These are phyloP conservation scores for Physaria fendleri DNA, from an alignment of 345 rosid genomes.

Conservation along the genomic window DNA sequence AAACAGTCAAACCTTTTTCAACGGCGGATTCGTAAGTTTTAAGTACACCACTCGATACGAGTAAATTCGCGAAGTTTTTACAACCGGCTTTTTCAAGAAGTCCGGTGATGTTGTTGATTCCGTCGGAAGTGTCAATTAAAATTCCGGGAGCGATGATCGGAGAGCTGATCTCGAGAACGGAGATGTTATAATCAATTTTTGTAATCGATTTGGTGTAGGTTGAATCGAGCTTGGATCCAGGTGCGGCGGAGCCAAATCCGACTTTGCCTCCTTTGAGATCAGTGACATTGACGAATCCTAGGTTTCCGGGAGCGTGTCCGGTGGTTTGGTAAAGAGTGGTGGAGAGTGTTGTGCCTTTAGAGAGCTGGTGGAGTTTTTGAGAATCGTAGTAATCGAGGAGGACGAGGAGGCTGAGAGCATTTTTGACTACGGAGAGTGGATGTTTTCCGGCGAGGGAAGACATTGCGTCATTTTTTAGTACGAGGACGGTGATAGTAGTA, in stretches of 20 bases:
- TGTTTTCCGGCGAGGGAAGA: constrained; percentile 50
- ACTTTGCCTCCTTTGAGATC: constrained; percentile 85
- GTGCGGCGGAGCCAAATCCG: constrained; percentile 65
- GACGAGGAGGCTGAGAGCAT: constrained; percentile 61
- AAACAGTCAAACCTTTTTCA: constrained; percentile 65
- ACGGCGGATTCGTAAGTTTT: constrained; percentile 55
- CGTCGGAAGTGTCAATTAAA: constrained; percentile 35
- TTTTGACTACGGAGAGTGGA: constrained; percentile 70
- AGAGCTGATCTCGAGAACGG: constrained; percentile 53
- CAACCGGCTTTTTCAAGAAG: constrained; percentile 82
- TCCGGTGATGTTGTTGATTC: constrained; percentile 48
- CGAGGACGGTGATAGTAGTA: constrained; percentile 66
- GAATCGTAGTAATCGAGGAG: constrained; percentile 84
- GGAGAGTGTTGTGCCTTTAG: constrained; percentile 58
- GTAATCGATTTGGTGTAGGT: constrained; percentile 61
- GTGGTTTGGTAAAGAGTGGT: constrained; percentile 95
- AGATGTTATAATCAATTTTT: constrained; percentile 79
- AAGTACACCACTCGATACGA: constrained; percentile 60
- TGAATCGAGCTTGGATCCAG: constrained; percentile 77
- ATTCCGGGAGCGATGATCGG: constrained; percentile 69
- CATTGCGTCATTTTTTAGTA: constrained; percentile 73
- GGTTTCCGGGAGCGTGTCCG: constrained; percentile 73
- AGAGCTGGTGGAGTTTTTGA: constrained; percentile 68
- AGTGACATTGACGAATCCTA: constrained; percentile 83
- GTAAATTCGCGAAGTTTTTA: constrained; percentile 61